Base-by-base conservation (phyloP, 768 basidiomycete genomes). In the Pisolithus tinctorius region DNA sequence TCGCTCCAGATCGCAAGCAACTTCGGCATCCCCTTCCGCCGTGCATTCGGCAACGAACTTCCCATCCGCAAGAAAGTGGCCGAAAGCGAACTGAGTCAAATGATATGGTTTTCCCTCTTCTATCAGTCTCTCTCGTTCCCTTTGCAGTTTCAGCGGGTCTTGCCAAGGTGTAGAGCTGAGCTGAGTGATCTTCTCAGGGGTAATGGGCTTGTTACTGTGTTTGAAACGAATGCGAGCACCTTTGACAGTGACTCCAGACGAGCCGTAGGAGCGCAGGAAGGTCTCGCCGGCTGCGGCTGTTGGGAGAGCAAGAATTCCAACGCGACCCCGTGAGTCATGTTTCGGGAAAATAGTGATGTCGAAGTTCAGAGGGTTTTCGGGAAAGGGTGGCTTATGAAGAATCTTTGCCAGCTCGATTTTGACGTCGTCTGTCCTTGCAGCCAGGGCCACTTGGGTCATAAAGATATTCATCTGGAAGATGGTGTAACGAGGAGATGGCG, bases 1-100 rank as follows among this genome's bases (percentile, higher is more conserved):
- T 11, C 54, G 62, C 44, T 69, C 66, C 45, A 70, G 50, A 57
- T 74, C 67, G 58, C 71, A 73, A 53, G 69, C 62, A 54, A 74
- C 62, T 30, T 60, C 55, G 42, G 69, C 59, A 29, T 42, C 34
- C 45, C 67, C 71, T 38, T 51, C 41, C 17, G 53, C 58, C 16
- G 54, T 47, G 6, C 62, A 57, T 50, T 73, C 70, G 9, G 64
- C 53, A 17, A 69, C 66, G 52, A 73, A 73, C 2, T 61, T 54
- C 1, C 64, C 66, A 30, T 74, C 69, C 7, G 44, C 5, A 36
- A 64, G 66, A 46, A 73, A 69, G 11, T 63, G 72, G 1, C 71
- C 71, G 46, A 72, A 72, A 6, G 62, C 61, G 31, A 60, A 72
- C 8, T 55, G 55, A 4, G 36, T 39, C 29, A 72, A 64, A 1